These are phyloP conservation scores for Olyra latifolia DNA, from an alignment of 176 grass and related monocot species.

Conservation along the genomic window DNA sequence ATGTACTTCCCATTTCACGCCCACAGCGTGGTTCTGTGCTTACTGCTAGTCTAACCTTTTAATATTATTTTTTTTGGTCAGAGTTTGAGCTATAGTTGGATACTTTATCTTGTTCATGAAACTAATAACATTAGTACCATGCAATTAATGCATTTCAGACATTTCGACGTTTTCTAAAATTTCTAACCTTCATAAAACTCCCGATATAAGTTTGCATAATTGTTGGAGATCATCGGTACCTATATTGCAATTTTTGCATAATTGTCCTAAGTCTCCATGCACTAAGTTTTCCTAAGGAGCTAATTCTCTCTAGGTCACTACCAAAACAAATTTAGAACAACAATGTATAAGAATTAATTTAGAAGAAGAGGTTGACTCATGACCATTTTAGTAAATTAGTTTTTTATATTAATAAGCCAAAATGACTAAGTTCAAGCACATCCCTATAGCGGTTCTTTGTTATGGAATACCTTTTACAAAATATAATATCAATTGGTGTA, in stretches of 20 bases:
- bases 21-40: neutral
- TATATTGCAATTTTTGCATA: too few relatives aligned
- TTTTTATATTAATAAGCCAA: neutral
- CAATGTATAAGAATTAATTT: too few relatives aligned
- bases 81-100: neutral
- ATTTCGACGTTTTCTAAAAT: neutral
- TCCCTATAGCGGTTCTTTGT: neutral
- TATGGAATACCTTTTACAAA: neutral
- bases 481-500: too few relatives aligned
- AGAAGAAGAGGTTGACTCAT: too few relatives aligned
- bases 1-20: neutral
- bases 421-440: neutral
- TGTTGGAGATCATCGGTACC: too few relatives aligned
- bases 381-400: neutral
- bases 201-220: too few relatives aligned
- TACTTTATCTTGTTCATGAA: neutral
- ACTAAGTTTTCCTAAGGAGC: too few relatives aligned
- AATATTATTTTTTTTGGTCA: neutral
- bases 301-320: too few relatives aligned
- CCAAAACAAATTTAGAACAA: too few relatives aligned
- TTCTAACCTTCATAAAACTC: too few relatives aligned
- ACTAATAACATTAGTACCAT: neutral
- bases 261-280: too few relatives aligned
- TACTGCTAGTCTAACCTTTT: neutral
- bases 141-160: neutral